Evolutionary conservation across 2,329 filamentous ascomycete genomes (phyloP), one percentile per base, ranked within the genome.

Genomic region (Colletotrichum sp.): DNA sequence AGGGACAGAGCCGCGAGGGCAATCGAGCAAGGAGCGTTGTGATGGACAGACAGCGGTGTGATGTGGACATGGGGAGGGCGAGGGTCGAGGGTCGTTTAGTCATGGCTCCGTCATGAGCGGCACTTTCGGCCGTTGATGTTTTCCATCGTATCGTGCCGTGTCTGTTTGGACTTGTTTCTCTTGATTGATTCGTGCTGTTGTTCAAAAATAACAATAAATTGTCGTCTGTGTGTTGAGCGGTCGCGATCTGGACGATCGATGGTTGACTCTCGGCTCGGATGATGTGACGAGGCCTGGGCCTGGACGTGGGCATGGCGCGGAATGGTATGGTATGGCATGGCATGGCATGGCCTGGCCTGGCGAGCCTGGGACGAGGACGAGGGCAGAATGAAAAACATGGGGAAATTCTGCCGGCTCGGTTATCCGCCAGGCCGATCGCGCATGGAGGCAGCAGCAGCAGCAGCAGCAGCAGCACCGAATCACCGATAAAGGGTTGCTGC

Each of bases 11-110:
- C 72, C 69, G 72, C 72, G 68, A 67, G 30, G 55, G 48, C 15
- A 48, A 34, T 28, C 24, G 57, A 48, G 21, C 9, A 24, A 36
- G 60, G 48, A 66, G 52, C 32, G 48, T 70, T 66, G 61, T 52
- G 72, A 52, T 8, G 61, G 67, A 72, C 18, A 72, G 72, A 75
- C 69, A 52, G 43, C 43, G 68, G 68, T 75, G 72, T 72, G 68
- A 38, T 72, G 72, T 71, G 52, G 16, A 38, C 26, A 21, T 60
- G 16, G 38, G n/a, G 30, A n/a, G 60, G 30, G 24, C 34, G 26
- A 13, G 30, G 48, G 30, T 30, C 24, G 48, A 57, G 60, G 16
- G 60, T 24, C 7, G 55, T 58, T 64, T 75, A 72, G 72, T 75
- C 69, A 75, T 72, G 63, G 28, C 43, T 34, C 52, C 30, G 24